Conservation (phyloP, 148 eudicot species). For the Agrostemma githago region DNA sequence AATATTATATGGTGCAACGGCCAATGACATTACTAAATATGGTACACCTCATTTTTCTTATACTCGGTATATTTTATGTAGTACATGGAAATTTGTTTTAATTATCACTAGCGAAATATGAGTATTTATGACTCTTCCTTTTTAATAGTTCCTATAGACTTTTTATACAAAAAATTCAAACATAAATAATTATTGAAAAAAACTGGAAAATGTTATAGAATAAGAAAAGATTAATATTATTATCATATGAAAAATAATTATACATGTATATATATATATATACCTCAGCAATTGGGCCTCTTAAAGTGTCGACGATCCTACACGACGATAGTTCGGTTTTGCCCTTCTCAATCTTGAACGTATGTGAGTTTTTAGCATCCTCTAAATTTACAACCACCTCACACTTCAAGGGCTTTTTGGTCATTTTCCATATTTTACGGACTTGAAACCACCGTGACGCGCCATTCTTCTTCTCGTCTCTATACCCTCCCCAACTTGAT, state of each 20-base stretch:
- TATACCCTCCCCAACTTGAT: conserved; percentile 38
- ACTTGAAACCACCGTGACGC: conserved; percentile 35
- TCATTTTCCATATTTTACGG: conserved; percentile 21
- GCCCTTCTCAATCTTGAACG: conserved; percentile 25
- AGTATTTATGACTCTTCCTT: no score
- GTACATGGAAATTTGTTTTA: background rate
- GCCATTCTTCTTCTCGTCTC: conserved; percentile 20
- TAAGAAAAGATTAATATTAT: background rate
- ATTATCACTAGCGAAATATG: background rate
- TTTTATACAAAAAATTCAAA: no score
- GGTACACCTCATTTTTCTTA: no score
- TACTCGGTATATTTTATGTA: background rate
- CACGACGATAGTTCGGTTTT: conserved; percentile 17
- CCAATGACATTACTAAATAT: no score
- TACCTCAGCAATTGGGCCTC: conserved; percentile 42
- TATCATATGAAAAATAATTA: background rate
- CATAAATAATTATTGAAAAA: no score
- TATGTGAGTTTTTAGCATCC: conserved; percentile 17
- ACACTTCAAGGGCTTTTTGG: conserved; percentile 19
- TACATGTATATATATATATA: background rate
- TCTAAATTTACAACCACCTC: conserved; percentile 21
- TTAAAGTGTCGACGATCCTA: conserved; percentile 30
- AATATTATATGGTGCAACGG: no score
- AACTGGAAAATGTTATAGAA: background rate
- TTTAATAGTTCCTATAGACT: no score